phyloP scores from a whole-genome alignment of 2,329 filamentous ascomycete species.

The Aspergillus novoparasiticus region DNA sequence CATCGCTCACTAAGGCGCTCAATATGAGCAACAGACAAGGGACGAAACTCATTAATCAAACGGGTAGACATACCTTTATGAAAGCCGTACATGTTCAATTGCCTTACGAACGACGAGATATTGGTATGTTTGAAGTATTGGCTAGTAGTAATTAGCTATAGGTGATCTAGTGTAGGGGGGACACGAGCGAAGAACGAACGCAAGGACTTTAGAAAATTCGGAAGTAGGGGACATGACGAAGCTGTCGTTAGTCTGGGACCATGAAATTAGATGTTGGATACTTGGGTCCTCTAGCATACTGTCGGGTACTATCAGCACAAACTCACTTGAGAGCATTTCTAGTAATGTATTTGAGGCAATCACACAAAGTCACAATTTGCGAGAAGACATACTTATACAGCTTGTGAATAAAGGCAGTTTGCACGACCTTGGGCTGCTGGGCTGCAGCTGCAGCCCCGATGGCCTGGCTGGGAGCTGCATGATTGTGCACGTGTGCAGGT shows the following conservation, averaged over 20 bases:
- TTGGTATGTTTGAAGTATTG: constrained; percentile 99
- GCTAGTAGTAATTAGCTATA: constrained; percentile 50
- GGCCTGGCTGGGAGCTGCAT: constrained; percentile 33
- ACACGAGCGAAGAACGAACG: constrained; percentile 63
- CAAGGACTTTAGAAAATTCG: constrained; percentile 96
- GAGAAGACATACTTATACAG: constrained; percentile 79
- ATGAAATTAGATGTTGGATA: constrained; percentile 95
- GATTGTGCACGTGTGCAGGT: constrained; percentile 29
- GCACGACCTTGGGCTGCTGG: constrained; percentile 94
- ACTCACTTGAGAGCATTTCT: not conserved
- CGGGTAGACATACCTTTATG: constrained; percentile 76
- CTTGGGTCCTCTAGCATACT: constrained; percentile 95
- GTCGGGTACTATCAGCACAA: constrained; percentile 25
- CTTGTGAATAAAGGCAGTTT: constrained; percentile 98
- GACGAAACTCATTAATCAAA: not conserved
- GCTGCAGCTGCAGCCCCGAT: constrained; percentile 57
- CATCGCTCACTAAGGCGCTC: constrained; percentile 76
- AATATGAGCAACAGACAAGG: constrained; percentile 14
- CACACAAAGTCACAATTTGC: constrained; percentile 4
- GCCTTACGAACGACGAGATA: constrained; percentile 95
- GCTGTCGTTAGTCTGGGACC: constrained; percentile 90
- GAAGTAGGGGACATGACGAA: constrained; percentile 98
- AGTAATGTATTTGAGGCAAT: constrained; percentile 1
- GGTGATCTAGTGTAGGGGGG: not conserved
- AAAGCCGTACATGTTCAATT: constrained; percentile 99